Percentiles rank a stretch among this genome's conserved stretches.
phyloP scores from a whole-genome alignment of 148 eudicot species.

The Rhododendron williamsianum region DNA sequence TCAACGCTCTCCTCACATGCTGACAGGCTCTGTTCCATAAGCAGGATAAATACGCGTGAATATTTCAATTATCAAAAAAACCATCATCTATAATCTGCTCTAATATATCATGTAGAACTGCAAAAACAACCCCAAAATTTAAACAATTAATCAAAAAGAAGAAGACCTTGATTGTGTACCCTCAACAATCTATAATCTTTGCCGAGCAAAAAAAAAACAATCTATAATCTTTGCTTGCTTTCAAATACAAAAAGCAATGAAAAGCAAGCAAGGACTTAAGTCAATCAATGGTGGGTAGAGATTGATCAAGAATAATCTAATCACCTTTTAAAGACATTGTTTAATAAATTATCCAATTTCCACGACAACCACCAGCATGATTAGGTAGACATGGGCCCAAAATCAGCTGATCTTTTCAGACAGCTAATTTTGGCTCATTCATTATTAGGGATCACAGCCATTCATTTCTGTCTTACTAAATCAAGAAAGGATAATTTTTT shows the following conservation, averaged over 20 bases:
- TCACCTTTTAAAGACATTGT: not conserved
- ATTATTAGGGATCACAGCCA: not conserved
- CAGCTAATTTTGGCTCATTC: not conserved
- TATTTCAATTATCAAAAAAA: not conserved
- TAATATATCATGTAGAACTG: not conserved
- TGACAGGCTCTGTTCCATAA: not conserved
- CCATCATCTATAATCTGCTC: not conserved
- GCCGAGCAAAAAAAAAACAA: no score
- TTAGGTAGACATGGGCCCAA: slow-evolving; percentile 16
- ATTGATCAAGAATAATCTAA: not conserved
- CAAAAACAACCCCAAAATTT: not conserved
- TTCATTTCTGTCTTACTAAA: not conserved
- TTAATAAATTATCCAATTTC: not conserved
- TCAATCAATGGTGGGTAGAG: not conserved
- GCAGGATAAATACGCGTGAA: not conserved
- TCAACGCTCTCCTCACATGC: not conserved
- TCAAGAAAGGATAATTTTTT: not conserved
- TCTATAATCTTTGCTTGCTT: not conserved
- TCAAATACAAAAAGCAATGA: not conserved
- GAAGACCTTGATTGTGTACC: no score
- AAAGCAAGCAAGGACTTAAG: not conserved
- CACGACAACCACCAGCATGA: slow-evolving; percentile 23
- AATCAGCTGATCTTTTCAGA: not conserved
- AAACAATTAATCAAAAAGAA: not conserved
- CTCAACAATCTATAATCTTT: not conserved